A percentile compares a stretch with the other conserved stretches of the same genome.
Conservation (phyloP, 2,329 filamentous ascomycete species). For the Cytospora mali region DNA sequence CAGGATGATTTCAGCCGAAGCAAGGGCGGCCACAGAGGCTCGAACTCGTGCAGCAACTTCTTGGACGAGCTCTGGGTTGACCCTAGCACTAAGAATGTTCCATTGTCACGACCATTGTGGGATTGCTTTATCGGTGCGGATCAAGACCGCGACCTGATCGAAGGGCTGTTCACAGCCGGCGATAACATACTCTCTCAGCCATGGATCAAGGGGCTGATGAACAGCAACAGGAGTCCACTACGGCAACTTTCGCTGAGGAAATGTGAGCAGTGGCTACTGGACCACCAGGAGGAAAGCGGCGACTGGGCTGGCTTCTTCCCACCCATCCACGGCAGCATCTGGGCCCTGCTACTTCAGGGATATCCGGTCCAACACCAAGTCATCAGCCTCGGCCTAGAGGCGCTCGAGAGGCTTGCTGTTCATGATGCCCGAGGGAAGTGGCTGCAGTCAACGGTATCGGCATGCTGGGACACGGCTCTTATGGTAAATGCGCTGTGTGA, state of each 20-base stretch:
- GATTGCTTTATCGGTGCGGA: slow-evolving; percentile 10
- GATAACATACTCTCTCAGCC: slow-evolving; percentile 26
- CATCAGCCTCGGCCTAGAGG: slow-evolving; percentile 32
- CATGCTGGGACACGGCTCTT: slow-evolving; percentile 40
- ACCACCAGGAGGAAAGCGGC: slow-evolving; percentile 37
- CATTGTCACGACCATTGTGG: background rate
- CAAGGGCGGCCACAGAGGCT: background rate
- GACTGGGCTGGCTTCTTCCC: slow-evolving; percentile 38
- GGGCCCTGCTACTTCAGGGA: slow-evolving; percentile 37
- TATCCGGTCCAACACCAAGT: slow-evolving; percentile 31
- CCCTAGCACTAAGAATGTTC: slow-evolving; percentile 2
- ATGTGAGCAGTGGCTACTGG: slow-evolving; percentile 37
- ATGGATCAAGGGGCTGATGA: slow-evolving; percentile 1
- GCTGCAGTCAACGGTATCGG: slow-evolving; percentile 35
- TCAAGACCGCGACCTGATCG: slow-evolving; percentile 16
- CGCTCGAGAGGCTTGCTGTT: slow-evolving; percentile 35
- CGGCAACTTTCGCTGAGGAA: slow-evolving; percentile 1
- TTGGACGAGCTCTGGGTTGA: slow-evolving; percentile 39
- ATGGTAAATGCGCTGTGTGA: slow-evolving; percentile 37
- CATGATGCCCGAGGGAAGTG: slow-evolving; percentile 35
- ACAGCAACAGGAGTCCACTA: background rate
- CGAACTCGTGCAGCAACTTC: slow-evolving; percentile 31
- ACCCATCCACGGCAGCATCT: slow-evolving; percentile 34
- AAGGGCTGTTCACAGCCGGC: background rate
- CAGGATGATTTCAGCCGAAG: background rate